phyloP scores from a whole-genome alignment of 208 protist species.

The Trypanosomatidae sp. region DNA sequence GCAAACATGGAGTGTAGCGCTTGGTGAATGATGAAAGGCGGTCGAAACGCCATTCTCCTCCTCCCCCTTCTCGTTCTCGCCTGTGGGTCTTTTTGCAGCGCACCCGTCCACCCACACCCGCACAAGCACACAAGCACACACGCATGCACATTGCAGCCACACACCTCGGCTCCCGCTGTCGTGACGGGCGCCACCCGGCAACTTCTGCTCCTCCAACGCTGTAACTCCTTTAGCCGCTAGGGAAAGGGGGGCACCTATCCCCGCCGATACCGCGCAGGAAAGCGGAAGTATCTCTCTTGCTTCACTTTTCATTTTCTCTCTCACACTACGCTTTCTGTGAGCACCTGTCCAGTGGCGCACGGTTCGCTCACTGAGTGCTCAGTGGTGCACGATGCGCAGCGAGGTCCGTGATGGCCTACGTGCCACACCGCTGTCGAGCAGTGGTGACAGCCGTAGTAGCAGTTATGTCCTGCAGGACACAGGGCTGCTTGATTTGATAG shows the following conservation, averaged over 20 bases:
- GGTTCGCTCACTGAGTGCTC: neutral
- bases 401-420: neutral
- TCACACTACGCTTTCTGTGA: constrained; percentile 14
- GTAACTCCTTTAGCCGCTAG: neutral
- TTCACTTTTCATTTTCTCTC: constrained; percentile 3
- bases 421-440: neutral
- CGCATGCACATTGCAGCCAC: neutral
- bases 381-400: neutral
- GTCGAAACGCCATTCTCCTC: neutral
- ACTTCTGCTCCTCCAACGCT: neutral
- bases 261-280: neutral
- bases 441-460: neutral
- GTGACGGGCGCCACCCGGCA: neutral
- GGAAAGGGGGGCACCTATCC: neutral
- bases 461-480: constrained; percentile 8
- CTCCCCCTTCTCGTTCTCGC: neutral
- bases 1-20: neutral
- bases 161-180: neutral
- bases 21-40: neutral
- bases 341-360: neutral
- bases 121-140: neutral
- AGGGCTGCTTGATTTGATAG: constrained; percentile 37
- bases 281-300: neutral
- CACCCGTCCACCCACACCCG: neutral
- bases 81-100: neutral